Conservation (phyloP, 1,284 basidiomycete species). For the Cutaneotrichosporon sp. region DNA sequence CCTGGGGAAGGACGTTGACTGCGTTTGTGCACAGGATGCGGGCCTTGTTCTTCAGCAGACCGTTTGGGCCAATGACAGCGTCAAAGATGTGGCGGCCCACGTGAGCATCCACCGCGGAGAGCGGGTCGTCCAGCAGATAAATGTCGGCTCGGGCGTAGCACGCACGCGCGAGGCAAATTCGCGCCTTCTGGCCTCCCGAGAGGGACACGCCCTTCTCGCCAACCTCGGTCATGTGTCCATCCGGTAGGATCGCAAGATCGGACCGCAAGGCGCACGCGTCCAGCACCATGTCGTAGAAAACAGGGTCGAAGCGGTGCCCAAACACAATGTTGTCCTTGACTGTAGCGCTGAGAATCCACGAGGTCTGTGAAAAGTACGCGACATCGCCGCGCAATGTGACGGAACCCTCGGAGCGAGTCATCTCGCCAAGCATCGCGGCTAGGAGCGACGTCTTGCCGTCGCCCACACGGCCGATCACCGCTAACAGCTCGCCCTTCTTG, state of each 20-base stretch:
- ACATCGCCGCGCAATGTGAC: constrained; percentile 70
- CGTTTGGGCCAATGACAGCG: constrained; percentile 83
- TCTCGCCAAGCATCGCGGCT: constrained; percentile 68
- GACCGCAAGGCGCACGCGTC: constrained; percentile 77
- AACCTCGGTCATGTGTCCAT: constrained; percentile 73
- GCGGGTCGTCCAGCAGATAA: constrained; percentile 59
- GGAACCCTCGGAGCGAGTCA: constrained; percentile 72
- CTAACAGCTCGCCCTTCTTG: constrained; percentile 81
- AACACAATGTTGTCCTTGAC: constrained; percentile 88
- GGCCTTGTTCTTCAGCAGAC: constrained; percentile 79
- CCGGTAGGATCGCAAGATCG: constrained; percentile 71
- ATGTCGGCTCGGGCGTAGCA: constrained; percentile 63
- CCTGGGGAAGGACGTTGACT: constrained; percentile 76
- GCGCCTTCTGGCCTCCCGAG: constrained; percentile 64
- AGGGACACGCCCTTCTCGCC: constrained; percentile 61
- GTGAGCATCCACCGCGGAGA: constrained; percentile 66
- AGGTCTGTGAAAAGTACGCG: constrained; percentile 86
- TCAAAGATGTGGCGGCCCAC: constrained; percentile 69
- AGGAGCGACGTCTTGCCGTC: constrained; percentile 70
- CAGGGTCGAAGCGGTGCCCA: constrained; percentile 80
- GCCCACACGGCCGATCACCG: constrained; percentile 86
- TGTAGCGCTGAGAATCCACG: constrained; percentile 82
- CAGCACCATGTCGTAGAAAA: constrained; percentile 45
- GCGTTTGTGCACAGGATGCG: constrained; percentile 83
- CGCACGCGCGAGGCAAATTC: constrained; percentile 61